phyloP scores from a whole-genome alignment of 805 yeast species.

The Ogataea wickerhamii region DNA sequence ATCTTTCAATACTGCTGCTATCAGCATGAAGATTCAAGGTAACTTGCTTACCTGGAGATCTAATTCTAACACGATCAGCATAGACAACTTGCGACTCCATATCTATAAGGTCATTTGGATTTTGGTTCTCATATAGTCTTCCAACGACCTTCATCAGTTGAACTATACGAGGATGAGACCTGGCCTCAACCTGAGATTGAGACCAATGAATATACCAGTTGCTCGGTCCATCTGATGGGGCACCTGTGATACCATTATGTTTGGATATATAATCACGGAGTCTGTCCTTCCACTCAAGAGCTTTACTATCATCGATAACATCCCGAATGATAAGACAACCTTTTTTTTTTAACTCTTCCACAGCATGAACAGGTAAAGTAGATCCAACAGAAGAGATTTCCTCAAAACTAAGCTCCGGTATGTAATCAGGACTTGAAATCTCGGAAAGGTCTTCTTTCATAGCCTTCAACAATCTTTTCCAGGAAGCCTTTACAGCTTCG shows the following conservation, averaged over 20 bases:
- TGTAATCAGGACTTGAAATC: constrained; percentile 23
- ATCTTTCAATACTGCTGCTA: constrained; percentile 41
- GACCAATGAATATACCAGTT: constrained; percentile 39
- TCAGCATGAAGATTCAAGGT: constrained; percentile 40
- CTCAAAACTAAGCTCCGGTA: constrained; percentile 26
- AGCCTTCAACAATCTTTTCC: constrained; percentile 29
- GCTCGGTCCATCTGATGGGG: constrained; percentile 24
- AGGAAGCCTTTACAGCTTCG: constrained; percentile 28
- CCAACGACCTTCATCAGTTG: constrained; percentile 23
- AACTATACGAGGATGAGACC: constrained; percentile 36
- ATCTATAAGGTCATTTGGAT: constrained; percentile 28
- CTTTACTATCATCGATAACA: constrained; percentile 29
- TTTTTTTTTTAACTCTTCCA: constrained; percentile 11
- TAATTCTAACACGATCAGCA: constrained; percentile 41
- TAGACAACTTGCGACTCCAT: constrained; percentile 34
- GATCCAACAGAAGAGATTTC: constrained; percentile 17
- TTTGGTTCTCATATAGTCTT: constrained; percentile 12
- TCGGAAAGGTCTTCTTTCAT: constrained; percentile 21
- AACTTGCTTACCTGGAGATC: constrained; percentile 36
- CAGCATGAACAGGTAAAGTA: constrained; percentile 4
- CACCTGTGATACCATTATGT: constrained; percentile 31
- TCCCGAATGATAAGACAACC: constrained; percentile 33
- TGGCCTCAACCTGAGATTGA: constrained; percentile 35
- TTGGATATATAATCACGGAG: constrained; percentile 20
- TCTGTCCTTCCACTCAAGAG: constrained; percentile 22